These are phyloP conservation scores for Talaromyces proteolyticus DNA, from an alignment of 495 filamentous ascomycete species.

Conservation along the genomic window DNA sequence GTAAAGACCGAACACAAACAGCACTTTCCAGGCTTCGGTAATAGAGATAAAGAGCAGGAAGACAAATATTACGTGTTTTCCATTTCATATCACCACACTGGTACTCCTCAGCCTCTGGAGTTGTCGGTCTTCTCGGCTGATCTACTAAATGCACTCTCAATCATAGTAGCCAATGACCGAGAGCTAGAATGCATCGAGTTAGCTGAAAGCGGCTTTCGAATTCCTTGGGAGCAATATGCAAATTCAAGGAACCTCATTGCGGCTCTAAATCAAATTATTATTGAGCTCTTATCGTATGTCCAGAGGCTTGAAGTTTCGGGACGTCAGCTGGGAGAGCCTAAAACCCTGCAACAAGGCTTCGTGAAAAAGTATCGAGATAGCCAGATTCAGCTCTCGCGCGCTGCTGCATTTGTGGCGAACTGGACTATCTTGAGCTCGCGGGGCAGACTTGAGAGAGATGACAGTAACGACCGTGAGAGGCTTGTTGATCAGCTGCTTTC, in stretches of 20 bases:
- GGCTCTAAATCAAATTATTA: slow-evolving; percentile 33
- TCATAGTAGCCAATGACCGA: slow-evolving; percentile 35
- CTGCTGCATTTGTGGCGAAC: slow-evolving; percentile 33
- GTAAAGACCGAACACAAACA: slow-evolving; percentile 28
- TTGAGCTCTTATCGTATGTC: slow-evolving; percentile 39
- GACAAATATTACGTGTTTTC: slow-evolving; percentile 45
- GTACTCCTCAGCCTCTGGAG: slow-evolving; percentile 29
- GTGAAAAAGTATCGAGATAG: slow-evolving; percentile 38
- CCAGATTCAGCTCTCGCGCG: slow-evolving; percentile 31
- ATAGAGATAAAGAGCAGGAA: slow-evolving; percentile 19
- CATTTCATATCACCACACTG: slow-evolving; percentile 34
- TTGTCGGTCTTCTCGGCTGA: slow-evolving; percentile 40
- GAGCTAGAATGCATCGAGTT: slow-evolving; percentile 33
- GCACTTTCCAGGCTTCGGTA: slow-evolving; percentile 19
- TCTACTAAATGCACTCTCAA: slow-evolving; percentile 33
- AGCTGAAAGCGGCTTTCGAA: slow-evolving; percentile 23
- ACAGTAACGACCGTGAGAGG: slow-evolving; percentile 28
- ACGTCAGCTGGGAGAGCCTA: slow-evolving; percentile 18
- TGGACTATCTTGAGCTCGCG: slow-evolving; percentile 31
- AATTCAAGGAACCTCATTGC: slow-evolving; percentile 30
- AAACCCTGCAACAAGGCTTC: slow-evolving; percentile 33
- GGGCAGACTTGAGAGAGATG: slow-evolving; percentile 18
- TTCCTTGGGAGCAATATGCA: slow-evolving; percentile 24
- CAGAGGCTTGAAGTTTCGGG: slow-evolving; percentile 23
- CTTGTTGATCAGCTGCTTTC: slow-evolving; percentile 26